These are phyloP conservation scores for Hsuehochloa calcarea DNA, from an alignment of 176 grass and related monocot species.

Conservation along the genomic window DNA sequence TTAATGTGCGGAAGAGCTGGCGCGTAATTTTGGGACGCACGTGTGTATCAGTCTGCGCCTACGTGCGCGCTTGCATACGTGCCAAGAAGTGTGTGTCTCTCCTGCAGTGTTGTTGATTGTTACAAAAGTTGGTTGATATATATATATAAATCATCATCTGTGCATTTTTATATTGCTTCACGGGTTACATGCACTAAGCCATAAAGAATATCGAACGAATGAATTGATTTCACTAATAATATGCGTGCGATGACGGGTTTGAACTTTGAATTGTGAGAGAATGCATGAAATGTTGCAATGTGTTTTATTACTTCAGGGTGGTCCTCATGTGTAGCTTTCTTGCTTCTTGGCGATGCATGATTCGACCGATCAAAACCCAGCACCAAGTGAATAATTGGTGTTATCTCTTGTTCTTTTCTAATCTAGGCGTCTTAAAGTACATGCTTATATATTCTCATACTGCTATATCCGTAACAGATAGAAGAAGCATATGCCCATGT, in stretches of 20 bases:
- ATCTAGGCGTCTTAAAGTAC: constrained; percentile 2
- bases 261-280: not conserved
- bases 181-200: not conserved
- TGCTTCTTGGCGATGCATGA: not conserved
- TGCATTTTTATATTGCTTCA: not conserved
- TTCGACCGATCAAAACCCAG: not conserved
- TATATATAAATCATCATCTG: constrained; percentile 3
- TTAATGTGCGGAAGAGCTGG: constrained; percentile 16
- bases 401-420: constrained; percentile 32
- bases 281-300: not conserved
- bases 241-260: not conserved
- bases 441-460: constrained; percentile 33
- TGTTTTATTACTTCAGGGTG: not conserved
- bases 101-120: not conserved
- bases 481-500: constrained; percentile 8
- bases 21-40: constrained; percentile 22
- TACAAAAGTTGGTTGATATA: not conserved
- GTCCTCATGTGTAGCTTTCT: constrained; percentile 18
- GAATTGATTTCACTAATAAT: not conserved
- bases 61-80: not conserved
- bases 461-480: constrained; percentile 18
- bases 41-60: not conserved
- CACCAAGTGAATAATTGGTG: constrained; percentile 21
- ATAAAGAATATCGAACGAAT: not conserved
- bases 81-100: constrained; percentile 31